phyloP scores from a whole-genome alignment of 192 early-diverging fungal genomes.

The Coemansia sp. region DNA sequence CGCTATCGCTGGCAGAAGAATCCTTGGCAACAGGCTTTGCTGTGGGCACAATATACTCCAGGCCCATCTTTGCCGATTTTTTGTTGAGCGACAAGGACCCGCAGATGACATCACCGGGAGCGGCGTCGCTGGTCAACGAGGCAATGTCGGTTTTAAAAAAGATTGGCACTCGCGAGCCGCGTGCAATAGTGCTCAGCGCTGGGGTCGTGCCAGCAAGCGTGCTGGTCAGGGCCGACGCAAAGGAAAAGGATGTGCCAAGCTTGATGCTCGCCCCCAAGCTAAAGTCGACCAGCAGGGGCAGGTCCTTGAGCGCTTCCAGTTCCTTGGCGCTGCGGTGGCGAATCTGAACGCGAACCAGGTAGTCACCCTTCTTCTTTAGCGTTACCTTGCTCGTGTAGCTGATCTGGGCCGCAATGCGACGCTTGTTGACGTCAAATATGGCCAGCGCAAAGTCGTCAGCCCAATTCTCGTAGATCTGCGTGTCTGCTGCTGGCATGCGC shows the following conservation, averaged over 20 bases:
- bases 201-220: slow-evolving; percentile 55
- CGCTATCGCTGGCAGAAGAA: slow-evolving; percentile 53
- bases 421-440: slow-evolving; percentile 81
- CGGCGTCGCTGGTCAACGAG: slow-evolving; percentile 63
- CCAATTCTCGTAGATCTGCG: slow-evolving; percentile 74
- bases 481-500: slow-evolving; percentile 54
- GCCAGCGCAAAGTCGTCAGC: slow-evolving; percentile 62
- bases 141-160: slow-evolving; percentile 29
- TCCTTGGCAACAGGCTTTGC: slow-evolving; percentile 52
- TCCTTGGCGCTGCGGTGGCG: slow-evolving; percentile 61
- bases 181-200: slow-evolving; percentile 58
- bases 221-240: slow-evolving; percentile 55
- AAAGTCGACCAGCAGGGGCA: slow-evolving; percentile 64
- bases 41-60: slow-evolving; percentile 48
- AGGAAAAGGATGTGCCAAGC: slow-evolving; percentile 10
- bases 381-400: slow-evolving; percentile 69
- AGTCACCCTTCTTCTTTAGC: slow-evolving; percentile 76
- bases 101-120: slow-evolving; percentile 74
- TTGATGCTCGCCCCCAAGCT: slow-evolving; percentile 55
- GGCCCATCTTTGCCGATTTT: slow-evolving; percentile 30
- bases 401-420: slow-evolving; percentile 64
- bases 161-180: slow-evolving; percentile 46
- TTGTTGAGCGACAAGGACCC: slow-evolving; percentile 62
- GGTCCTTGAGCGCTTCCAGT: slow-evolving; percentile 72
- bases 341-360: slow-evolving; percentile 78